phyloP scores from a whole-genome alignment of 768 basidiomycete genomes.

The Hygrocybe coccinea region DNA sequence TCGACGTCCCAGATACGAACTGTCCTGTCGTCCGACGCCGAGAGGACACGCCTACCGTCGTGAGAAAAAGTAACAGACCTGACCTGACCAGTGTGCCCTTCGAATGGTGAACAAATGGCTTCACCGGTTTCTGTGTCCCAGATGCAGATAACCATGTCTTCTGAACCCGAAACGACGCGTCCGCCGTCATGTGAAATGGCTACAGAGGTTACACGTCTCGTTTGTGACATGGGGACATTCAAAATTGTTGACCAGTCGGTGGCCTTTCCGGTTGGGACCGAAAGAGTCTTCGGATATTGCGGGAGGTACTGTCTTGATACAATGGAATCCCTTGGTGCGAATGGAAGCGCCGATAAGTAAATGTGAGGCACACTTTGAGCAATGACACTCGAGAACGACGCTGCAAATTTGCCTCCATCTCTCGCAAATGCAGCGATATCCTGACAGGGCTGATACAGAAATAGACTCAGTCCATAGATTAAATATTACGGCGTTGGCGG shows the following conservation, averaged over 20 bases:
- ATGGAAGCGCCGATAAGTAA: slow-evolving; percentile 37
- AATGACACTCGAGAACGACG: slow-evolving; percentile 19
- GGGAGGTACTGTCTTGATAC: slow-evolving; percentile 15
- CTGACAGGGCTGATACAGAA: background rate
- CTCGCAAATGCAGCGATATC: background rate
- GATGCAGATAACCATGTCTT: background rate
- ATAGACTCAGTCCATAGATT: background rate
- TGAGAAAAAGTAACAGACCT: slow-evolving; percentile 25
- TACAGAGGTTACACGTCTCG: background rate
- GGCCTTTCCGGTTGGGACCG: background rate
- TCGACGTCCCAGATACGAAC: slow-evolving; percentile 21
- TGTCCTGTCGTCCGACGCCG: slow-evolving; percentile 14
- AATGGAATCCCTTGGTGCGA: slow-evolving; percentile 24
- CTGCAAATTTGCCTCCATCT: slow-evolving; percentile 21
- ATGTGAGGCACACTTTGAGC: slow-evolving; percentile 27
- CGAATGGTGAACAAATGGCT: background rate
- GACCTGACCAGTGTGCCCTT: slow-evolving; percentile 7
- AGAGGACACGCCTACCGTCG: slow-evolving; percentile 20
- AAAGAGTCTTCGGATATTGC: slow-evolving; percentile 1
- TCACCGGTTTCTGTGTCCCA: slow-evolving; percentile 1
- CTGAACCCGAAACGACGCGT: slow-evolving; percentile 40
- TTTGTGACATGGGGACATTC: background rate
- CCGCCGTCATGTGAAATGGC: background rate
- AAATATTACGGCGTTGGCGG: background rate
- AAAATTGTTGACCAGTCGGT: background rate